These are phyloP conservation scores for Tetrahymena borealis DNA, from an alignment of 73 alveolate species.

Conservation along the genomic window DNA sequence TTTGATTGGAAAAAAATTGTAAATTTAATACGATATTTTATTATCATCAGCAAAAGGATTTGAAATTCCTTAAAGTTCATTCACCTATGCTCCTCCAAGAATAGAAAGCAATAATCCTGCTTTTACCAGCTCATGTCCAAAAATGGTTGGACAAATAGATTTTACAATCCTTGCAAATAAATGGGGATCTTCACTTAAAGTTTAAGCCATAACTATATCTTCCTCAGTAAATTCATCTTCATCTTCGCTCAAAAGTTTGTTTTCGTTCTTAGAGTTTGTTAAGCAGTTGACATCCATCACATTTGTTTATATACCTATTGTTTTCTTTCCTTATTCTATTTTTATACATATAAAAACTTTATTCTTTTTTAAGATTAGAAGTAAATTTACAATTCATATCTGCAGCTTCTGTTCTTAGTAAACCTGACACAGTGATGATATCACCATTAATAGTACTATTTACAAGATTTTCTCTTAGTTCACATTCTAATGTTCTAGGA, in stretches of 20 bases:
- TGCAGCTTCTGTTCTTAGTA: slow-evolving; percentile 57
- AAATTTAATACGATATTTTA: neutral
- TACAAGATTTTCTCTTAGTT: slow-evolving; percentile 61
- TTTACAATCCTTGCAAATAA: slow-evolving; percentile 54
- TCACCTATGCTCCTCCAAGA: slow-evolving; percentile 62
- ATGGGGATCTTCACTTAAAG: slow-evolving; percentile 39
- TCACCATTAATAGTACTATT: slow-evolving; percentile 74
- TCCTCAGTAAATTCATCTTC: slow-evolving; percentile 26
- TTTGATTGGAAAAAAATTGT: neutral
- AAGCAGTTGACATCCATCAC: slow-evolving; percentile 29
- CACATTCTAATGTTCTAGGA: slow-evolving; percentile 70
- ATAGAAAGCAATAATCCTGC: slow-evolving; percentile 70
- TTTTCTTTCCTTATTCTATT: slow-evolving; percentile 13
- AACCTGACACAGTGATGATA: slow-evolving; percentile 64
- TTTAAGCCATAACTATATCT: slow-evolving; percentile 43
- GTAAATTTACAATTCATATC: slow-evolving; percentile 55
- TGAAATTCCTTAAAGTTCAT: neutral
- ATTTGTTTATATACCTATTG: slow-evolving; percentile 12
- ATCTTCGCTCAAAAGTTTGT: slow-evolving; percentile 3
- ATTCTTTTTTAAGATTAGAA: slow-evolving; percentile 55
- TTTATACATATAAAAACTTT: slow-evolving; percentile 39
- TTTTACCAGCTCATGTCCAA: slow-evolving; percentile 80
- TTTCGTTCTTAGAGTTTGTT: neutral
- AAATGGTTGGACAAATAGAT: slow-evolving; percentile 68
- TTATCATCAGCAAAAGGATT: neutral